phyloP scores from a whole-genome alignment of 306 rosid genomes.

The Cicer arietinum region DNA sequence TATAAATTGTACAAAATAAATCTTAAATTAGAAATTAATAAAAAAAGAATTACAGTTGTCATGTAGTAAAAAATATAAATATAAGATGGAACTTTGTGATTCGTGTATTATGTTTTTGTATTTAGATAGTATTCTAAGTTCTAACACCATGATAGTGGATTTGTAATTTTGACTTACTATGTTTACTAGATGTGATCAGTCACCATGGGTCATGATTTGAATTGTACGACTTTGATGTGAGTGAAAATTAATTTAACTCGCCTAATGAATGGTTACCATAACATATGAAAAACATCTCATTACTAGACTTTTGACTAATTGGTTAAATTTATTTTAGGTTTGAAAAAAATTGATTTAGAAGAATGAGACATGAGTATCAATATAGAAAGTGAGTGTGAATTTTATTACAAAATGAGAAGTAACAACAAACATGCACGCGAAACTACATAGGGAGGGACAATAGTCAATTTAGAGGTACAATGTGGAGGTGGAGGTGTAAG shows the following conservation, averaged over 20 bases:
- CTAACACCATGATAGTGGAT: neutral
- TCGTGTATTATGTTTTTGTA: too few species aligned
- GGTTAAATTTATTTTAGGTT: conserved; percentile 20
- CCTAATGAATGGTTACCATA: conserved; percentile 29
- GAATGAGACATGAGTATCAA: neutral
- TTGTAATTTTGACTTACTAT: conserved; percentile 3
- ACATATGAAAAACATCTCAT: conserved; percentile 8
- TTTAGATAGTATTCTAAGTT: too few species aligned
- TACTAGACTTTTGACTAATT: conserved; percentile 9
- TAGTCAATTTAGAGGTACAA: conserved; percentile 38
- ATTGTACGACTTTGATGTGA: conserved; percentile 39
- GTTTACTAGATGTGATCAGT: conserved; percentile 17
- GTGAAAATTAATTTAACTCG: conserved; percentile 28
- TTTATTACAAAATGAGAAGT: conserved; percentile 27
- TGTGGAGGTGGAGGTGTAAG: conserved; percentile 34
- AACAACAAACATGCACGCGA: conserved; percentile 37
- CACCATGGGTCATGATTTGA: conserved; percentile 42
- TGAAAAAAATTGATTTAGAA: neutral
- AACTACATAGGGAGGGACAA: conserved; percentile 1
- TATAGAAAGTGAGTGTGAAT: conserved; percentile 10
- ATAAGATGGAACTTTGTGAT: too few species aligned
- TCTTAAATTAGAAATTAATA: too few species aligned
- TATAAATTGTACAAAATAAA: too few species aligned
- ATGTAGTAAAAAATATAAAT: too few species aligned
- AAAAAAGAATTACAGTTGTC: too few species aligned